Percentiles rank a stretch among this genome's conserved stretches.
Evolutionary conservation across 441 rosid species (phyloP).

Genomic region (Corymbia citriodora): DNA sequence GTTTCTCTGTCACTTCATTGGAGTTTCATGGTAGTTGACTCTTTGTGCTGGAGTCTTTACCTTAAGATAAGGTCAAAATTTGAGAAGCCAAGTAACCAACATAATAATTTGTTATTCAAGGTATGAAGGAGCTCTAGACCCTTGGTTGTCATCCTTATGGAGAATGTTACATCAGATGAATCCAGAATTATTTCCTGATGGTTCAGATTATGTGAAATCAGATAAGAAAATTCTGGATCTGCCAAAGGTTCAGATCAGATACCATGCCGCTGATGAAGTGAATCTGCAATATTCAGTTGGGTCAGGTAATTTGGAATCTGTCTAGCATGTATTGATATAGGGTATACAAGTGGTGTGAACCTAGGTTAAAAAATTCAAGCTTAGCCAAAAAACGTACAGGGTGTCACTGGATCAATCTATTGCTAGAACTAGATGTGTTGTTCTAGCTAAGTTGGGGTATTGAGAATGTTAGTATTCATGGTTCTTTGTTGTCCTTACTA

Average conservation of each 20-base stretch:
- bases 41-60: neutral
- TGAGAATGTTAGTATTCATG: neutral
- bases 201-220: constrained; percentile 46
- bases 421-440: neutral
- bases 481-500: neutral
- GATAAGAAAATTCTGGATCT: constrained; percentile 42
- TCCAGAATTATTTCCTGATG: constrained; percentile 63
- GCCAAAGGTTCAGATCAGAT: constrained; percentile 56
- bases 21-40: neutral
- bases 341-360: neutral
- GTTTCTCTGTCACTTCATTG: neutral
- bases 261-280: constrained; percentile 25
- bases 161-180: constrained; percentile 39
- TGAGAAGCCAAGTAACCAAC: neutral
- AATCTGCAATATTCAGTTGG: constrained; percentile 21
- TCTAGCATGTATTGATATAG: neutral
- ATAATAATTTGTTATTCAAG: constrained; percentile 27
- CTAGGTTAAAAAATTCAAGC: neutral
- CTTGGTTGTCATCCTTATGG: constrained; percentile 94
- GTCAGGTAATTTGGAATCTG: constrained; percentile 32
- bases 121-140: constrained; percentile 92
- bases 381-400: neutral
- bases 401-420: neutral
- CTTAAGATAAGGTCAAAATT: neutral
- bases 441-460: neutral